Conservation (phyloP, 306 rosid species). For the Sindora glabra region DNA sequence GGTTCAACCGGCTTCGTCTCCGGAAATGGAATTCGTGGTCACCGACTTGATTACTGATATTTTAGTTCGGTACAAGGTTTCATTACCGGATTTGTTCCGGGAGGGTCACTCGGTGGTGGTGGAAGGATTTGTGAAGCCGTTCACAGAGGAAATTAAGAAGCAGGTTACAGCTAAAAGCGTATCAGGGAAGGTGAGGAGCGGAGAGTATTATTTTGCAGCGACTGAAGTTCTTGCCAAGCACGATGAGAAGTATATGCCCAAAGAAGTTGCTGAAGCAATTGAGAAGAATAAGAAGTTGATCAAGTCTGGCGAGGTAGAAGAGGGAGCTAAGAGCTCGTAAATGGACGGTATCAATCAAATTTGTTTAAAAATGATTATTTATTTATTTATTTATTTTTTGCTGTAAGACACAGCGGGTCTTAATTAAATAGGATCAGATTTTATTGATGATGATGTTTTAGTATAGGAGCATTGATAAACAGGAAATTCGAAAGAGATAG, state of each 20-base stretch:
- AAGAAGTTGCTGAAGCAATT: slow-evolving; percentile 72
- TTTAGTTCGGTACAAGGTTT: slow-evolving; percentile 61
- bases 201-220: slow-evolving; percentile 65
- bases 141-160: slow-evolving; percentile 52
- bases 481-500: slow-evolving; percentile 1
- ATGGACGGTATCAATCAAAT: slow-evolving; percentile 25
- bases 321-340: slow-evolving; percentile 21
- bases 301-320: slow-evolving; percentile 24
- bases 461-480: slow-evolving; percentile 17
- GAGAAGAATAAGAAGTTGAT: slow-evolving; percentile 86
- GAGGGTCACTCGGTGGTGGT: slow-evolving; percentile 93
- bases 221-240: slow-evolving; percentile 87
- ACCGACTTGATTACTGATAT: slow-evolving; percentile 86
- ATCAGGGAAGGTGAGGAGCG: slow-evolving; percentile 59
- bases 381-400: not conserved
- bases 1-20: slow-evolving; percentile 55
- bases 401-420: not conserved
- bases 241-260: slow-evolving; percentile 91
- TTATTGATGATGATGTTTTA: slow-evolving; percentile 14
- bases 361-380: not conserved
- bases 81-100: slow-evolving; percentile 77
- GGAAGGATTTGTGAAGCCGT: slow-evolving; percentile 80
- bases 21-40: slow-evolving; percentile 76
- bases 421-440: slow-evolving; percentile 5
- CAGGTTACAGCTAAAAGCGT: slow-evolving; percentile 46